A percentile compares a stretch with the other conserved stretches of the same genome.
Conservation (phyloP, 1,284 basidiomycete species). For the Singerocomus inundabilis region DNA sequence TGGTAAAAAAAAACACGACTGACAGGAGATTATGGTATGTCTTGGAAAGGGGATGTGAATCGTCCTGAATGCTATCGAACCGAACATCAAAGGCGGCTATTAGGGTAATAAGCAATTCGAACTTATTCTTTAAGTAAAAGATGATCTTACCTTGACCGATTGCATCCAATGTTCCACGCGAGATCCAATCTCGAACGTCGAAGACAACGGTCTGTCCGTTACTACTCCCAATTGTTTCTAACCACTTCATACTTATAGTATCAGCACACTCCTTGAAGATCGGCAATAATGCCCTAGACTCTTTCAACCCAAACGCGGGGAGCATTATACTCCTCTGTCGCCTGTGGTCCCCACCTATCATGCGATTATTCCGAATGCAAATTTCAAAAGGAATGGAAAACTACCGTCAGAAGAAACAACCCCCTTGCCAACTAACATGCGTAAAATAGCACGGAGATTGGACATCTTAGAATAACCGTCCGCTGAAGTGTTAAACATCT, state of each 20-base stretch:
- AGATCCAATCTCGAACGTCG: constrained; percentile 40
- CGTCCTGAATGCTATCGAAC: constrained; percentile 37
- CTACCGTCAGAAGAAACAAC: constrained; percentile 43
- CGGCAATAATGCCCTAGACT: constrained; percentile 36
- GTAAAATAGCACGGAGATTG: constrained; percentile 31
- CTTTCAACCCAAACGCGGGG: constrained; percentile 42
- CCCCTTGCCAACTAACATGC: constrained; percentile 36
- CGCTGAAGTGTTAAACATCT: constrained; percentile 40
- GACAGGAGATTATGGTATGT: constrained; percentile 37
- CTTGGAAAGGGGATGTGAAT: constrained; percentile 38
- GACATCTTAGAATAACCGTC: constrained; percentile 39
- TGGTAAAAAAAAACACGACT: constrained; percentile 2
- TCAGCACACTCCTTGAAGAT: constrained; percentile 34
- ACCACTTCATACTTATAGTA: constrained; percentile 38
- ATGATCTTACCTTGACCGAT: constrained; percentile 40
- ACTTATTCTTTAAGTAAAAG: constrained; percentile 1
- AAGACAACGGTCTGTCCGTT: constrained; percentile 33
- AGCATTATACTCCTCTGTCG: constrained; percentile 44
- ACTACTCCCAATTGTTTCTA: constrained; percentile 34
- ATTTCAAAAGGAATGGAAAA: neutral
- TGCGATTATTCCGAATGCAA: neutral
- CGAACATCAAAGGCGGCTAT: constrained; percentile 44
- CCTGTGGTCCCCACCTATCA: constrained; percentile 41
- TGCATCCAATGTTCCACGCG: constrained; percentile 42
- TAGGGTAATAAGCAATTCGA: neutral